phyloP scores from a whole-genome alignment of 129 eudicot genomes.

The Daucus carota region DNA sequence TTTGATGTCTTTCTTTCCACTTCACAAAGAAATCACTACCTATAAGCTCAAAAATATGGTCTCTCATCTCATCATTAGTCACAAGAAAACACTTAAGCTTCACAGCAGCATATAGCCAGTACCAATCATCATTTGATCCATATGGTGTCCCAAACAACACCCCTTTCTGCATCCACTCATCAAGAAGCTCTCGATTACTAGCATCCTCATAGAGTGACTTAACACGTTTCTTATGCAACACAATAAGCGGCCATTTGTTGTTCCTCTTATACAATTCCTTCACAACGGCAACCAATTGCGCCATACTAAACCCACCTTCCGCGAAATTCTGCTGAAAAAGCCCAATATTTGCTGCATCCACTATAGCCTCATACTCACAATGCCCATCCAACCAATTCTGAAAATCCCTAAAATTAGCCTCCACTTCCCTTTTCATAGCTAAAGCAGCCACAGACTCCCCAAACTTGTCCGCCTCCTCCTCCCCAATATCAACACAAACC shows the following conservation, averaged over 20 bases:
- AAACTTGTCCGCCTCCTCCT: constrained; percentile 67
- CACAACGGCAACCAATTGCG: constrained; percentile 86
- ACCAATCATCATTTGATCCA: constrained; percentile 99
- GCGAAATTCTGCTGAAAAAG: constrained; percentile 90
- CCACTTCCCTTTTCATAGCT: constrained; percentile 63
- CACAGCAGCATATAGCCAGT: constrained; percentile 96
- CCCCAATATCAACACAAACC: constrained; percentile 78
- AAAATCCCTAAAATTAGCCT: constrained; percentile 67
- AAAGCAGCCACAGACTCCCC: constrained; percentile 59
- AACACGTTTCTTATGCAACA: constrained; percentile 75
- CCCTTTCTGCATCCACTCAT: constrained; percentile 62
- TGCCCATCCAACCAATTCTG: constrained; percentile 76
- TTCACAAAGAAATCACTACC: constrained; percentile 70
- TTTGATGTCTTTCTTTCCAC: constrained; percentile 99
- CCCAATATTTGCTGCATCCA: constrained; percentile 94
- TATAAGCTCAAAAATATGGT: constrained; percentile 92
- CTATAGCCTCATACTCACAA: constrained; percentile 63
- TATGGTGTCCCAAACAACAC: constrained; percentile 72
- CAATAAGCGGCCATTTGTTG: constrained; percentile 85
- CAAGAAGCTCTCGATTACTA: constrained; percentile 46
- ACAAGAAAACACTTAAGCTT: constrained; percentile 81
- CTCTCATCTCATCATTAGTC: constrained; percentile 98
- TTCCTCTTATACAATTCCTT: constrained; percentile 56
- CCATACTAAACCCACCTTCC: constrained; percentile 89
- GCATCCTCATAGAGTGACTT: constrained; percentile 58